These are phyloP conservation scores for Colletotrichum sp. DNA, from an alignment of 2,329 filamentous ascomycete species.

Conservation along the genomic window DNA sequence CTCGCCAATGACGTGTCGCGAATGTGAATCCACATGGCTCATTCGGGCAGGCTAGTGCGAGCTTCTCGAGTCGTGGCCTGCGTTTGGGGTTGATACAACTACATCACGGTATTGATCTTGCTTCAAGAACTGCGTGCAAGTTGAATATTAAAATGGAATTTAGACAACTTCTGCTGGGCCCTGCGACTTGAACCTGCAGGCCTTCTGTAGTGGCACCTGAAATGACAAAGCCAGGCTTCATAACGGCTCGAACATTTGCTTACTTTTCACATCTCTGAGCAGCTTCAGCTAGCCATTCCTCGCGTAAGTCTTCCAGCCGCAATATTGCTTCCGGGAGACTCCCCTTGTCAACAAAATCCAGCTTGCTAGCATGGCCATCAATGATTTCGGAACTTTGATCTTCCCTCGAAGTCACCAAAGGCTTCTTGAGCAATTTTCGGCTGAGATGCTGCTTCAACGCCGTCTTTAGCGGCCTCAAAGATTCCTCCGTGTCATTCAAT, in stretches of 20 bases:
- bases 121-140: neutral
- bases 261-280: neutral
- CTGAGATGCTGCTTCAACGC: neutral
- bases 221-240: neutral
- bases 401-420: neutral
- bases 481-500: neutral
- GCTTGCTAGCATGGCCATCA: neutral
- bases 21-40: neutral
- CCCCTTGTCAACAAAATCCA: neutral
- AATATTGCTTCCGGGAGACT: neutral
- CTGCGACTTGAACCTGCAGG: too few species aligned
- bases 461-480: neutral
- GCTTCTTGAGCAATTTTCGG: neutral
- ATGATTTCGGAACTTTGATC: neutral
- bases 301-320: neutral
- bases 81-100: neutral
- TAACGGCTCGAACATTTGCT: neutral
- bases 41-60: neutral
- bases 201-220: too few species aligned
- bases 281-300: neutral
- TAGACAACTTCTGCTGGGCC: too few species aligned
- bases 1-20: neutral
- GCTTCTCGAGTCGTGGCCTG: neutral
- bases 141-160: too few species aligned
- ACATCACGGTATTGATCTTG: neutral